Conservation (phyloP, 345 rosid species). For the Pistacia atlantica region DNA sequence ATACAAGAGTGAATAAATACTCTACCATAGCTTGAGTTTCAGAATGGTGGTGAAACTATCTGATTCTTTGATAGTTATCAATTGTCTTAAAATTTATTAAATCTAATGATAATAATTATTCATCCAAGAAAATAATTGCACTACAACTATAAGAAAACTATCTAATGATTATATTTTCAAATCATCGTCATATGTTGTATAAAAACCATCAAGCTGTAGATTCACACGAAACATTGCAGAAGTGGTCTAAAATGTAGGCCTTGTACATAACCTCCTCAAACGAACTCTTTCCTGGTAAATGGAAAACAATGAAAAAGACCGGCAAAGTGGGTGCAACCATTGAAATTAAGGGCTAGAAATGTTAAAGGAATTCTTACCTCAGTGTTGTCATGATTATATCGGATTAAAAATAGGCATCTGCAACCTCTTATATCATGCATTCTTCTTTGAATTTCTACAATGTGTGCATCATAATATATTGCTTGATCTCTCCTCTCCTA, state of each 20-base stretch:
- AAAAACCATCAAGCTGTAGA: background rate
- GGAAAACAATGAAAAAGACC: too few species aligned
- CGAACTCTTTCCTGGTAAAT: constrained; percentile 56
- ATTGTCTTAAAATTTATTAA: too few species aligned
- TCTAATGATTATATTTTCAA: too few species aligned
- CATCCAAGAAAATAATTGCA: too few species aligned
- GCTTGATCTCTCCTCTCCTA: constrained; percentile 72
- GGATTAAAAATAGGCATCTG: constrained; percentile 59
- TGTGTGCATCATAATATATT: constrained; percentile 60
- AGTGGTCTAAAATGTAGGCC: constrained; percentile 26
- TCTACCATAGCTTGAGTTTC: too few species aligned
- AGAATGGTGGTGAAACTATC: too few species aligned
- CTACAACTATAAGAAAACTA: too few species aligned
- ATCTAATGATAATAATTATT: too few species aligned
- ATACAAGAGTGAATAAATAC: too few species aligned
- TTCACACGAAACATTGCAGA: background rate
- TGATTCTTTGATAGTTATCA: too few species aligned
- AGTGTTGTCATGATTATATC: constrained; percentile 50
- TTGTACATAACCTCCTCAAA: constrained; percentile 57
- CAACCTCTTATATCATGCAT: constrained; percentile 76
- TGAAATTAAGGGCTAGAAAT: background rate
- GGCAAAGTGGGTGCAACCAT: background rate
- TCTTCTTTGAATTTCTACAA: constrained; percentile 52
- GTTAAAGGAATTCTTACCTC: constrained; percentile 39
- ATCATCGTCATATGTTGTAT: too few species aligned